These are phyloP conservation scores for Cupressus sempervirens DNA, from an alignment of 75 land plant genomes.

Conservation along the genomic window DNA sequence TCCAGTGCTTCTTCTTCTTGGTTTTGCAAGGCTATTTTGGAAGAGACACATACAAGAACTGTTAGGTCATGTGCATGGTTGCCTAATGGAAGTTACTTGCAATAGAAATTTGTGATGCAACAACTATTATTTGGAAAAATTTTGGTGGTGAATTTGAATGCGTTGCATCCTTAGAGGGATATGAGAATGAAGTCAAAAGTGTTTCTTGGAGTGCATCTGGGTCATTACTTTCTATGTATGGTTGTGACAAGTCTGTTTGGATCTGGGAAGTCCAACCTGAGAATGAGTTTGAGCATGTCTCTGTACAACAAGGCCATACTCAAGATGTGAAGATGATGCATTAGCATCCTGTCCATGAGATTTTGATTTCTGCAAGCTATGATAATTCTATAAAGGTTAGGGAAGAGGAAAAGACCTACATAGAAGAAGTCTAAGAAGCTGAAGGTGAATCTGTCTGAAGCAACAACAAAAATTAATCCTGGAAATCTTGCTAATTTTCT, in stretches of 20 bases:
- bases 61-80: constrained; percentile 95
- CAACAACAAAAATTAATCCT: constrained; percentile 72
- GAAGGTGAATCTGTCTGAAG: constrained; percentile 79
- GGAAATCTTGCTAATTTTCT: constrained; percentile 61
- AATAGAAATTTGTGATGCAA: constrained; percentile 92
- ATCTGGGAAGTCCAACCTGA: constrained; percentile 90
- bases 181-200: constrained; percentile 99
- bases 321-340: constrained; percentile 99
- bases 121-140: constrained; percentile 77
- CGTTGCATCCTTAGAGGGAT: constrained; percentile 91
- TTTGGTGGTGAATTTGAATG: constrained; percentile 75
- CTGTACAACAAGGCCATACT: constrained; percentile 89
- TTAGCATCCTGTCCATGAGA: constrained; percentile 82
- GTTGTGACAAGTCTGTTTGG: constrained; percentile 95
- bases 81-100: constrained; percentile 78
- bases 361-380: constrained; percentile 92
- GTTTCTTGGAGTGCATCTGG: constrained; percentile 98
- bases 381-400: constrained; percentile 91
- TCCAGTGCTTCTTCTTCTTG: constrained; percentile 42
- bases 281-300: constrained; percentile 86
- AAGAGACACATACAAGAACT: constrained; percentile 81
- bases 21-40: constrained; percentile 85
- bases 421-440: constrained; percentile 89
- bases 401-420: constrained; percentile 55
- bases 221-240: constrained; percentile 77